Evolutionary conservation across 1,284 basidiomycete species (phyloP), one percentile per base, ranked within the genome.

Genomic region (Ganoderma sinense): DNA sequence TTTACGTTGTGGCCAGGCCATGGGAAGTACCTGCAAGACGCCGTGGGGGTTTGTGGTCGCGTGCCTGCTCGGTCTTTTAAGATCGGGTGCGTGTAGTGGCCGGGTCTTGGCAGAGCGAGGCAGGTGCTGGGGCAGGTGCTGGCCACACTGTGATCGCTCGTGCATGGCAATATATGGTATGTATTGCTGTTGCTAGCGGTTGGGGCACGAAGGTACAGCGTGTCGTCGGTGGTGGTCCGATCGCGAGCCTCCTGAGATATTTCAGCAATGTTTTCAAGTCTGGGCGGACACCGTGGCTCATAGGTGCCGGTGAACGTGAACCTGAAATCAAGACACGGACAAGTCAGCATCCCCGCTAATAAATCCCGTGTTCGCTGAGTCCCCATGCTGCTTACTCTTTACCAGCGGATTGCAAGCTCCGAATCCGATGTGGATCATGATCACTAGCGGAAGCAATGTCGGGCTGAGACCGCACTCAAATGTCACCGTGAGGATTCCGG

Each of bases 41-140:
- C 56, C 56, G 56, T 59, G 56, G 56, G 31, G 31, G 36, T 39
- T 36, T 16, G 8, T 13, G 56, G 33, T 59, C 56, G 56, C 56
- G 56, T 59, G 56, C 56, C 56, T n/a, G 56, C 33, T 59, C 56
- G 56, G 56, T 14, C 33, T 39, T 39, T 59, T 59, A 39, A 59
- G 31, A 39, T 59, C 14, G 29, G 4, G 33, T 11, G 33, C n/a
- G 20, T 20, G 56, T 33, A 33, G 56, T 31, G 56, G 39, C 56
- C 56, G 33, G 48, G 23, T 51, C 48, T 51, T 51, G 48, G 48
- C 48, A 39, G 18, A 33, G 2, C 13, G 31, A 18, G 39, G 31
- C 55, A 33, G 55, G n/a, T 48, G 45, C n/a, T 48, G 45, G 8
- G n/a, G 56, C 36, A 59, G 56, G 56, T 59, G 33, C 56, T 39